phyloP scores from a whole-genome alignment of 768 basidiomycete genomes.

The Kwoniella mangroviensis region DNA sequence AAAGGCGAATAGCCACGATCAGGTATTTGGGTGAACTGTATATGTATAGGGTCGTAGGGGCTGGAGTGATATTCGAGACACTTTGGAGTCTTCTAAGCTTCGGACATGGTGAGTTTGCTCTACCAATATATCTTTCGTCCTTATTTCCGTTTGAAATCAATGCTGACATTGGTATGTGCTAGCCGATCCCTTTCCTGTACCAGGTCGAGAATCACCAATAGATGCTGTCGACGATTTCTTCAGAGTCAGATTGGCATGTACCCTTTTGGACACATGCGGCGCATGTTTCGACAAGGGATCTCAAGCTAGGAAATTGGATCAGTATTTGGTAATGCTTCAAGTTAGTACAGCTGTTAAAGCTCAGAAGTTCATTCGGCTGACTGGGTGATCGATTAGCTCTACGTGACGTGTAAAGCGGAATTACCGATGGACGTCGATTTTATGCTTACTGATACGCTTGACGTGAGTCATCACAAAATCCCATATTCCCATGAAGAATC shows the following conservation, averaged over 20 bases:
- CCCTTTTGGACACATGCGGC: slow-evolving; percentile 90
- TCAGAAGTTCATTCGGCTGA: no score
- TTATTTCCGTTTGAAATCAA: no score
- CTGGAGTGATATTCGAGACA: slow-evolving; percentile 86
- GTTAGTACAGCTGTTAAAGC: slow-evolving; percentile 59
- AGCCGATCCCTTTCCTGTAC: slow-evolving; percentile 88
- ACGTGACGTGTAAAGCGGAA: slow-evolving; percentile 82
- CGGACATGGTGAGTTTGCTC: slow-evolving; percentile 82
- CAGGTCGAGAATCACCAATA: slow-evolving; percentile 71
- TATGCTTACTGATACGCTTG: slow-evolving; percentile 91
- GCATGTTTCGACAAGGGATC: slow-evolving; percentile 96
- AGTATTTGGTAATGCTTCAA: slow-evolving; percentile 91
- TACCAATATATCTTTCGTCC: no score
- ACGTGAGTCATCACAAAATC: slow-evolving; percentile 64
- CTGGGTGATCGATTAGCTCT: slow-evolving; percentile 62
- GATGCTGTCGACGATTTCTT: slow-evolving; percentile 98
- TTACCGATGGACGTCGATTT: slow-evolving; percentile 98
- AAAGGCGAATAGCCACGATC: slow-evolving; percentile 84
- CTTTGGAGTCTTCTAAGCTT: slow-evolving; percentile 94
- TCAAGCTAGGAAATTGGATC: slow-evolving; percentile 89
- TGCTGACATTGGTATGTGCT: no score
- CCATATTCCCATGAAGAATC: not conserved
- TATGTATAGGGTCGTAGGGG: slow-evolving; percentile 89
- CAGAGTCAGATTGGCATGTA: slow-evolving; percentile 87
- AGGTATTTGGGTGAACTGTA: slow-evolving; percentile 97